Evolutionary conservation across 768 basidiomycete genomes (phyloP).

Genomic region (Sporobolomyces pararoseus): DNA sequence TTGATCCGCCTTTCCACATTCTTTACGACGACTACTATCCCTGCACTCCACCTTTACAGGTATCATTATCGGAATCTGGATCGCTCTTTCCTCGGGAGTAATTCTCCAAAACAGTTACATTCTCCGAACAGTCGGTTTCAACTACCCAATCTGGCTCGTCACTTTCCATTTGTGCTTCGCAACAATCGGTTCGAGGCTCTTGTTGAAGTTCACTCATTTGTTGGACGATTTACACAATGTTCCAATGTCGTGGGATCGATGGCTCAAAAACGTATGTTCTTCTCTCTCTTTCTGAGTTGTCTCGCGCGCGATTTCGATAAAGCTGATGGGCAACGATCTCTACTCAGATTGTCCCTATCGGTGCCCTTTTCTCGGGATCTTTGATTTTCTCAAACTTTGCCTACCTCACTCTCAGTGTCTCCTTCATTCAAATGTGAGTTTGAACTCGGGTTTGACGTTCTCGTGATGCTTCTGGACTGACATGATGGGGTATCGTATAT

Average conservation of each 20-base stretch:
- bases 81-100: slow-evolving; percentile 76
- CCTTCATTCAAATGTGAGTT: slow-evolving; percentile 84
- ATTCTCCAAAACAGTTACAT: slow-evolving; percentile 92
- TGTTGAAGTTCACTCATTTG: slow-evolving; percentile 74
- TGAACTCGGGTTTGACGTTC: slow-evolving; percentile 63
- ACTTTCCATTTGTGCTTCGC: slow-evolving; percentile 53
- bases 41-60: too few species aligned
- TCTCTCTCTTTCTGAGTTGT: background rate
- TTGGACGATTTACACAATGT: slow-evolving; percentile 74
- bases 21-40: too few species aligned
- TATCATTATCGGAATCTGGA: slow-evolving; percentile 85
- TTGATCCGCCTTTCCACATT: background rate
- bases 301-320: background rate
- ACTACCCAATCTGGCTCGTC: slow-evolving; percentile 86
- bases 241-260: slow-evolving; percentile 64
- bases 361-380: slow-evolving; percentile 85
- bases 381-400: slow-evolving; percentile 88
- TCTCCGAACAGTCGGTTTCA: slow-evolving; percentile 56
- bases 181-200: slow-evolving; percentile 76
- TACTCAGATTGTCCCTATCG: slow-evolving; percentile 91
- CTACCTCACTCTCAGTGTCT: slow-evolving; percentile 82
- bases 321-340: too few species aligned
- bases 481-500: background rate
- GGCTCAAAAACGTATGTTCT: slow-evolving; percentile 24
- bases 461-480: background rate